Evolutionary conservation across 176 grass and related monocot species (phyloP), one percentile per base, ranked within the genome.

Genomic region (Eragrostis curvula): DNA sequence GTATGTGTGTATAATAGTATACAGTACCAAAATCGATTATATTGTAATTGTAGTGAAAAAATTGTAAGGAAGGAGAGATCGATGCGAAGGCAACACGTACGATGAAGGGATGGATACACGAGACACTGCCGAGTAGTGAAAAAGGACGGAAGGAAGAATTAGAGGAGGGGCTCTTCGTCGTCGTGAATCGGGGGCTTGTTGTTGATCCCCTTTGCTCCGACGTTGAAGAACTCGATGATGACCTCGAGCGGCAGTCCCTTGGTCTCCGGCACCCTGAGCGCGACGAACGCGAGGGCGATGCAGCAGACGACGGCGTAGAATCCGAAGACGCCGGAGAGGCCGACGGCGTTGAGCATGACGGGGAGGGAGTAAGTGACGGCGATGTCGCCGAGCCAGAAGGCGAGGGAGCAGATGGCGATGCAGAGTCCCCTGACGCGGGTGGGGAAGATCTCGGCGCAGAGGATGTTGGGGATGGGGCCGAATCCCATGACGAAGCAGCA

Each of bases 401-500:
- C 71, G 8, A 97, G 92, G 0, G 95, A 90, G 85, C 95, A 94
- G n/a, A 97, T 92, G 68, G 95, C 90, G 68, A 94, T 94, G 90
- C 95, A 92, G 15, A 94, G 43, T 0, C 92, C 92, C 0, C 95
- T 76, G 3, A 97, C 88, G 17, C 90, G 85, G n/a, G 95, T 97
- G 0, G 92, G 95, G 81, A 97, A 97, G 43, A 94, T 94, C 83
- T 94, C 95, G 0, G 92, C 74, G 53, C 92, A 97, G 12, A 94
- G 76, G 77, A 97, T 97, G 81, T 91, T 94, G 21, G 95, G 95
- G 79, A 97, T 81, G 69, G 92, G 95, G 0, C 95, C 90, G 45
- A 97, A 94, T 0, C 95, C 95, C 95, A 97, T 97, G 20, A 97
- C 92, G 71, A 97, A 97, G 57, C 83, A 88, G 86, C 92, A 97